Base-by-base conservation (phyloP, 1,139 yeast species). In the Geotrichum australiense region DNA sequence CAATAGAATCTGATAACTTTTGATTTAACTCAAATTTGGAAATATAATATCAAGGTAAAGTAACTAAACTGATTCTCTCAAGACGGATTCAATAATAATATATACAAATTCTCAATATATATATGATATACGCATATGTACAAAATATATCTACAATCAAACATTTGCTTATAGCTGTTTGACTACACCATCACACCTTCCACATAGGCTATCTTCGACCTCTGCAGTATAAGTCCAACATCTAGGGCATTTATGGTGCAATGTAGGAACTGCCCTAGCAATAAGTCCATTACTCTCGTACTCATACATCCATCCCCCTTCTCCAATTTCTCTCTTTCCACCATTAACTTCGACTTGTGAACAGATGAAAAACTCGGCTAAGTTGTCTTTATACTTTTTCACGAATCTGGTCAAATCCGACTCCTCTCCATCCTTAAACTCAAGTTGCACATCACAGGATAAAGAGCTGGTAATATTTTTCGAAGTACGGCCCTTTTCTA, bases 221-320 rank as follows among this genome's bases (percentile, higher is more conserved):
- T 58, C 59, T 0, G 94, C 69, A 12, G 74, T 74, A 55, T 65
- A 78, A 55, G 85, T 85, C 98, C 98, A 91, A 61, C 98, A 91
- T 56, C 98, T 72, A 2, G 95, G 94, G 59, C 98, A 91, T 55
- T 86, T 86, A 41, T 64, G 63, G 4, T 64, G 57, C 0, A 62
- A 50, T 0, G 86, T 73, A 3, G 69, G 70, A 7, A 64, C 58
- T 5, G 77, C 70, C 10, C 65, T 53, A 4, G 75, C 61, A 1
- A 51, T 49, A 2, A 74, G 51, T 2, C 62, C 68, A 18, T 59
- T 64, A 4, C 66, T 47, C n/a, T 50, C 41, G n/a, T 54, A 53
- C 18, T 47, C 46, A 47, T 63, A 65, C 12, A 43, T 37, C 62
- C 69, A 69, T 5, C 50, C 57, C 2, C 35, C 25, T 3, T 46